These are phyloP conservation scores for Asparagopsis taxiformis DNA, from an alignment of 31 red algal species.

Conservation along the genomic window DNA sequence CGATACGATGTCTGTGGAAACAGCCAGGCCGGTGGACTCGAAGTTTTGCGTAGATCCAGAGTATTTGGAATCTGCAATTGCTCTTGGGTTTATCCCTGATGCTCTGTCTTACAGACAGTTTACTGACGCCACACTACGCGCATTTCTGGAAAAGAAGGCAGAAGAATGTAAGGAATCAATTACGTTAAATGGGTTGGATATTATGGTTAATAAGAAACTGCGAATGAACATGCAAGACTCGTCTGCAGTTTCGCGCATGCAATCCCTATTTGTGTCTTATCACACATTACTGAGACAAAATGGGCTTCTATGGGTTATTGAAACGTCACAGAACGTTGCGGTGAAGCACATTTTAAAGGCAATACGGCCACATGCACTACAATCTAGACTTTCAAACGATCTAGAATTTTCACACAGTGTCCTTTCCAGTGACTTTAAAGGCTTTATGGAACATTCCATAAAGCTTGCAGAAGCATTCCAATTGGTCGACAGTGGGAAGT, in stretches of 20 bases:
- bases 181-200: slow-evolving; percentile 7
- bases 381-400: neutral
- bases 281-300: neutral
- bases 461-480: slow-evolving; percentile 31
- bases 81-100: slow-evolving; percentile 3
- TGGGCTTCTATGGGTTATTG: neutral
- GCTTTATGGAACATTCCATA: slow-evolving; percentile 40
- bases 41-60: slow-evolving; percentile 25
- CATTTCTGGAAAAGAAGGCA: slow-evolving; percentile 12
- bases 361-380: neutral
- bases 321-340: neutral
- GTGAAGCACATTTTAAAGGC: slow-evolving; percentile 7
- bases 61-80: slow-evolving; percentile 6
- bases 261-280: slow-evolving; percentile 10
- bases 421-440: slow-evolving; percentile 21
- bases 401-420: slow-evolving; percentile 6
- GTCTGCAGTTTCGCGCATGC: slow-evolving; percentile 3
- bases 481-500: slow-evolving; percentile 5
- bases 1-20: neutral
- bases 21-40: neutral
- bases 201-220: slow-evolving; percentile 10
- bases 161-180: slow-evolving; percentile 27
- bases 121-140: slow-evolving; percentile 1
- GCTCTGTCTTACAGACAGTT: neutral
- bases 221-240: slow-evolving; percentile 6